Conservation (phyloP, 768 basidiomycete species). For the Pleurotus ostreatus region DNA sequence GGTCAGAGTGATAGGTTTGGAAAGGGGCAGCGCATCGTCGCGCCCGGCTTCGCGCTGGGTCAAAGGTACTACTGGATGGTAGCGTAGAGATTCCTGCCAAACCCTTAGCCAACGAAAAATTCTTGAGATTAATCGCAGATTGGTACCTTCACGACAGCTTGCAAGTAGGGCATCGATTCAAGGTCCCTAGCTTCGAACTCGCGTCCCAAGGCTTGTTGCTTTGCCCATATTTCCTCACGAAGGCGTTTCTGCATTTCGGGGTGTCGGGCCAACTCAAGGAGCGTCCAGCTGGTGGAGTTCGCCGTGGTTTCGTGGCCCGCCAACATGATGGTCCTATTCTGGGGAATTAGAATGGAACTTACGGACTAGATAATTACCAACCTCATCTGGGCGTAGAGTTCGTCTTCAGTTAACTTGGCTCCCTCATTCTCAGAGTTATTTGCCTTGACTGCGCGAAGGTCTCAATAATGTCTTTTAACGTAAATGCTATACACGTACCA, state of each 20-base stretch:
- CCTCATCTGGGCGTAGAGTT: constrained; percentile 46
- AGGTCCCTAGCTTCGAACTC: constrained; percentile 26
- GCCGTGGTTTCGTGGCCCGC: constrained; percentile 19
- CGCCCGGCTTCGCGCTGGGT: constrained; percentile 19
- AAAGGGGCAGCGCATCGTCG: constrained; percentile 30
- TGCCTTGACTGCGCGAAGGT: constrained; percentile 38
- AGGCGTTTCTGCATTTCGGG: constrained; percentile 14
- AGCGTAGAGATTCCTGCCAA: constrained; percentile 25
- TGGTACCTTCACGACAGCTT: constrained; percentile 28
- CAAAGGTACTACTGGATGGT: constrained; percentile 25
- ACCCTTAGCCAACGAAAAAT: not conserved
- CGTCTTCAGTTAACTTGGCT: constrained; percentile 42
- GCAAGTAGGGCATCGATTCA: constrained; percentile 26
- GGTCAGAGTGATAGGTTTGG: constrained; percentile 20
- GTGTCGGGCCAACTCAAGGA: constrained; percentile 14
- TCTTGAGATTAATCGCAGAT: not conserved
- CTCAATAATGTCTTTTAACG: not conserved
- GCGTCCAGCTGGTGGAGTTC: constrained; percentile 8
- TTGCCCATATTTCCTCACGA: constrained; percentile 13
- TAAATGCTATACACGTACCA: constrained; percentile 21
- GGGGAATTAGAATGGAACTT: not conserved
- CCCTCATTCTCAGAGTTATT: constrained; percentile 45
- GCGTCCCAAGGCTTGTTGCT: not conserved
- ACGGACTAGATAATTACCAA: constrained; percentile 26
- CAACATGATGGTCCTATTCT: constrained; percentile 11